Evolutionary conservation across 805 yeast species (phyloP), one percentile per base, ranked within the genome.

Genomic region (Torulaspora microellipsoides): DNA sequence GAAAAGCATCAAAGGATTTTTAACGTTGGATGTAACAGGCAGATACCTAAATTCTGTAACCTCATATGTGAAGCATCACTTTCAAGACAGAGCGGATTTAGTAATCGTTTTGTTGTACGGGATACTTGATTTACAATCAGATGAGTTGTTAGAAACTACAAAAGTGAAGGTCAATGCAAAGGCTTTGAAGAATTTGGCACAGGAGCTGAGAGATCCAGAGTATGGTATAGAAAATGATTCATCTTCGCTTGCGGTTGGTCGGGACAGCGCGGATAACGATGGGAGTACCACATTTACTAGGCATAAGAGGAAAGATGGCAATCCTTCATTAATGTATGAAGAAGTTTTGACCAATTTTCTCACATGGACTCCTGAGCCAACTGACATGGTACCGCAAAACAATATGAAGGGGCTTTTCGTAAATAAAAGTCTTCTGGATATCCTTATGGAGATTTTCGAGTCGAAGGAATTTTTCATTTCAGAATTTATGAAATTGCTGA

Each of bases 1-100:
- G 3, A 76, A 80, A 12, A 78, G 90, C 1, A 83, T 90, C 35
- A 73, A 78, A 49, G 73, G 89, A 0, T 87, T 91, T 46, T 60
- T 83, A 23, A 65, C 81, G 0, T 69, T 93, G n/a, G 98, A 91
- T 55, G 95, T 95, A 6, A 72, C 85, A 31, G 96, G 96, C 0
- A 91, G 87, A 0, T 66, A 90, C 27, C 67, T 90, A 7, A 95
- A 85, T 57, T 78, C 79, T 38, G 90, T 86, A 0, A 79, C 86
- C 1, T 65, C 88, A 28, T 93, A 93, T 2, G 84, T 90, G 3
- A 67, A 95, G 39, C 65, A 75, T 17, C 84, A 84, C 63, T 68
- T 93, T 38, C 79, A 78, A 55, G 80, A 82, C 10, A 71, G 96
- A 44, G 74, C 76, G 0, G 97, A 93, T 60, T 77, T 93, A 0